Evolutionary conservation across 129 eudicot genomes (phyloP), one percentile per base, ranked within the genome.

Genomic region (Centrapalus pauciflorus): DNA sequence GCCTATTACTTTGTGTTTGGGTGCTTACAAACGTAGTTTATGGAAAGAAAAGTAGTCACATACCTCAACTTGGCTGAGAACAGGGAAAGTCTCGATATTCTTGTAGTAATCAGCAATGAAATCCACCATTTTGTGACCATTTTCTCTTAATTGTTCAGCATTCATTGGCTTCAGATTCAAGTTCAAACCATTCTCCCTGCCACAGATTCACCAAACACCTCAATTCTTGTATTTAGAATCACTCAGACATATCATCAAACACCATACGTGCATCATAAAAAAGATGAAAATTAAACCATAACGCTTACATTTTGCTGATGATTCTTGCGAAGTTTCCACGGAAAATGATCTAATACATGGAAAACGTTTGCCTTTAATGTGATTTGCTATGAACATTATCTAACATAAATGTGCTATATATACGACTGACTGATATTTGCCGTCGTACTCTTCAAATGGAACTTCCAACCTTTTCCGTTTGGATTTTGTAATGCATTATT

Each of bases 41-140:
- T n/a, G n/a, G n/a, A n/a, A 2, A 52, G 38, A 24, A 37, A 0
- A 45, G 49, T 29, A 37, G 17, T 33, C 54, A 13, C 12, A 38
- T 61, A 92, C 98, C 95, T 93, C 86, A 66, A 93, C 96, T 93
- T 89, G 99, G 79, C 99, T 93, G 58, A 88, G 99, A 77, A 93
- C 99, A 66, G 96, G 95, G 76, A 79, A 89, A 54, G 27, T 72
- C 64, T 89, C 96, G 27, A 93, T 93, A 40, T 83, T 78, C 64
- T 93, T 88, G 82, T 93, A 93, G 71, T 93, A 93, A 80, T 93
- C 99, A 70, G 99, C 99, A 76, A 93, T 82, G 78, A 93, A 93
- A 69, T 93, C 99, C 0, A 89, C 95, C 99, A 93, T 89, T 75
- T 88, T 86, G 82, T 93, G 99, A 16, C 77, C 99, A 50, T 72